phyloP scores from a whole-genome alignment of 345 rosid genomes.

The Boechera stricta region DNA sequence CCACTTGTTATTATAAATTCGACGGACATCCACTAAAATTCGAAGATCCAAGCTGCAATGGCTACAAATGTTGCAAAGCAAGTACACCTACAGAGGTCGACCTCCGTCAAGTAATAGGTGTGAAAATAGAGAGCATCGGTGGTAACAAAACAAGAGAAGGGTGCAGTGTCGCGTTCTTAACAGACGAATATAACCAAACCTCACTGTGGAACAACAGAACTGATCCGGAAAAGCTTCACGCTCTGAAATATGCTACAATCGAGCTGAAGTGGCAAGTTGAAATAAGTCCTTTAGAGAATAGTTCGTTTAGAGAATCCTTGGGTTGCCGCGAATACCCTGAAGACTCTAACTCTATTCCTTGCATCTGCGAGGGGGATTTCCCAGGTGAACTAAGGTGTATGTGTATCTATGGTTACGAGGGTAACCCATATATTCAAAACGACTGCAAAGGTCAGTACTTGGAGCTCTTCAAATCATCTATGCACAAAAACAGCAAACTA shows the following conservation, averaged over 20 bases:
- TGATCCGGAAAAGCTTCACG: not conserved
- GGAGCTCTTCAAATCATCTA: not conserved
- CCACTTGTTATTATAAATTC: slow-evolving; percentile 16
- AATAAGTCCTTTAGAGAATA: not conserved
- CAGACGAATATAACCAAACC: not conserved
- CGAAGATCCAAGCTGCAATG: not conserved
- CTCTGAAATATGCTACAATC: not conserved
- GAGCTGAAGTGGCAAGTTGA: not conserved
- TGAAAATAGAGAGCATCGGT: not conserved
- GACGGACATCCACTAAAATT: not conserved
- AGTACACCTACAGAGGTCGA: not conserved
- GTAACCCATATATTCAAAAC: not conserved
- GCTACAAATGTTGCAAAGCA: not conserved
- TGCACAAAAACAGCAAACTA: too few species aligned
- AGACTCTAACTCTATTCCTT: not conserved
- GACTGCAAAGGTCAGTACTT: not conserved
- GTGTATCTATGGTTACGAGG: not conserved
- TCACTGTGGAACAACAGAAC: not conserved
- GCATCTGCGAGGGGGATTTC: not conserved
- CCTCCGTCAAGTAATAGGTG: not conserved
- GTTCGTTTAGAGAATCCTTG: not conserved
- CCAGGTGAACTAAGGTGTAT: not conserved
- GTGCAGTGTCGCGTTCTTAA: not conserved
- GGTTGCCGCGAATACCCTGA: not conserved
- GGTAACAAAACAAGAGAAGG: not conserved